These are phyloP conservation scores for Leishmania aethiopica DNA, from an alignment of 208 protist genomes.

Conservation along the genomic window DNA sequence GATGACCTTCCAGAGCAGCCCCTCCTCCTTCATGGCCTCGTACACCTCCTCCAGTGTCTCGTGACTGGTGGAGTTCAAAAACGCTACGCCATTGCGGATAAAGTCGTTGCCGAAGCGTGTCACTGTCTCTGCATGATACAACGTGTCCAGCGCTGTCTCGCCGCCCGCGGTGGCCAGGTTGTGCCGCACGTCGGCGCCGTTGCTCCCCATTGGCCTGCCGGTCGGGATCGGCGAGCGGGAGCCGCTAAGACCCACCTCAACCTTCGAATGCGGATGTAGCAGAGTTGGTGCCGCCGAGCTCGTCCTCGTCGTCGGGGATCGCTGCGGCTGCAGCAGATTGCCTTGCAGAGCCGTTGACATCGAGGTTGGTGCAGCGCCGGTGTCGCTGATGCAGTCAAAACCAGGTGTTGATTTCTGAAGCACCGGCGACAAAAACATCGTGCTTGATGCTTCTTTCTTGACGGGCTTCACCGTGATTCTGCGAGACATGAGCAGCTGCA, in stretches of 20 bases:
- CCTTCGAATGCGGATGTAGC: slow-evolving; percentile 17
- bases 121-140: slow-evolving; percentile 56
- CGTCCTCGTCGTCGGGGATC: background rate
- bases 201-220: slow-evolving; percentile 1
- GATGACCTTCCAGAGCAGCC: slow-evolving; percentile 75
- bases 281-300: background rate
- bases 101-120: slow-evolving; percentile 84
- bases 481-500: slow-evolving; percentile 42
- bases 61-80: slow-evolving; percentile 34
- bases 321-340: slow-evolving; percentile 24
- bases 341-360: slow-evolving; percentile 8
- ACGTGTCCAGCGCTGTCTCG: slow-evolving; percentile 42
- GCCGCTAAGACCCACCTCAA: background rate
- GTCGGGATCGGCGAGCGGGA: slow-evolving; percentile 1
- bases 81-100: slow-evolving; percentile 82
- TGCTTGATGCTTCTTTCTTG: slow-evolving; percentile 4
- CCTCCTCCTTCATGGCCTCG: slow-evolving; percentile 69
- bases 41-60: slow-evolving; percentile 62
- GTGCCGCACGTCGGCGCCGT: slow-evolving; percentile 8
- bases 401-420: background rate
- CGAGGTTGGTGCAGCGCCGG: background rate
- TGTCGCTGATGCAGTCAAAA: background rate
- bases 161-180: background rate
- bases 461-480: slow-evolving; percentile 39
- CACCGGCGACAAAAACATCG: background rate